Percentiles rank a stretch among this genome's conserved stretches.
These are phyloP conservation scores for Nigrospora osmanthi DNA, from an alignment of 2,329 filamentous ascomycete genomes.

Conservation along the genomic window DNA sequence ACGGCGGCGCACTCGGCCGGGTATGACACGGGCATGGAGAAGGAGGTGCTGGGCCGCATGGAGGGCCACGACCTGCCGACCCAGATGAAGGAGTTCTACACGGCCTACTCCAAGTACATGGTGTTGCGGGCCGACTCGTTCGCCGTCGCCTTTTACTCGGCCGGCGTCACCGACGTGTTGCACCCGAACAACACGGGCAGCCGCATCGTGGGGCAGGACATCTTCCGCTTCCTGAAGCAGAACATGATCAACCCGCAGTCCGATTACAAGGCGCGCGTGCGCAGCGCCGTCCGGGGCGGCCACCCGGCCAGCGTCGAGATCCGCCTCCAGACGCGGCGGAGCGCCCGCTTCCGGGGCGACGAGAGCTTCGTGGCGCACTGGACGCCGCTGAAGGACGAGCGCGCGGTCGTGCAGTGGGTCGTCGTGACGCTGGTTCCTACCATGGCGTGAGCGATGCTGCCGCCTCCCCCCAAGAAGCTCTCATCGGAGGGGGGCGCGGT, in stretches of 20 bases:
- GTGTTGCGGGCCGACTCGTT: slow-evolving; percentile 14
- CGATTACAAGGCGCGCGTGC: slow-evolving; percentile 14
- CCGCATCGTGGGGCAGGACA: slow-evolving; percentile 12
- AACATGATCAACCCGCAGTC: slow-evolving; percentile 13
- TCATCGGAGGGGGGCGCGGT: no score
- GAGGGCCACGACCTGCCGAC: slow-evolving; percentile 14
- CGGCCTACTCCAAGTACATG: slow-evolving; percentile 18
- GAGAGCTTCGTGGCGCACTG: slow-evolving; percentile 13
- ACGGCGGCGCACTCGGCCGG: neutral
- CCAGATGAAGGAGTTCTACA: slow-evolving; percentile 20
- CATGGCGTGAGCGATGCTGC: neutral
- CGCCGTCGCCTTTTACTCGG: slow-evolving; percentile 15
- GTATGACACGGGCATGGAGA: slow-evolving; percentile 14
- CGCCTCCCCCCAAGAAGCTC: no score
- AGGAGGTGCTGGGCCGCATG: slow-evolving; percentile 13
- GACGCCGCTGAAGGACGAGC: slow-evolving; percentile 15
- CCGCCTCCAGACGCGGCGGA: slow-evolving; percentile 16
- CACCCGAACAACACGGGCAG: slow-evolving; percentile 14
- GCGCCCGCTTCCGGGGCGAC: slow-evolving; percentile 16
- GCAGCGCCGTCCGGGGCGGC: slow-evolving; percentile 13
- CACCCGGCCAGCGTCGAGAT: slow-evolving; percentile 20
- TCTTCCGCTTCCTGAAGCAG: slow-evolving; percentile 17
- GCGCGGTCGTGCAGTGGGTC: slow-evolving; percentile 6
- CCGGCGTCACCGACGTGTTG: slow-evolving; percentile 13
- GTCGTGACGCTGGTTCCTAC: slow-evolving; percentile 7